Evolutionary conservation across 2,329 filamentous ascomycete species (phyloP), one percentile per base, ranked within the genome.

Genomic region (Septoria linicola): DNA sequence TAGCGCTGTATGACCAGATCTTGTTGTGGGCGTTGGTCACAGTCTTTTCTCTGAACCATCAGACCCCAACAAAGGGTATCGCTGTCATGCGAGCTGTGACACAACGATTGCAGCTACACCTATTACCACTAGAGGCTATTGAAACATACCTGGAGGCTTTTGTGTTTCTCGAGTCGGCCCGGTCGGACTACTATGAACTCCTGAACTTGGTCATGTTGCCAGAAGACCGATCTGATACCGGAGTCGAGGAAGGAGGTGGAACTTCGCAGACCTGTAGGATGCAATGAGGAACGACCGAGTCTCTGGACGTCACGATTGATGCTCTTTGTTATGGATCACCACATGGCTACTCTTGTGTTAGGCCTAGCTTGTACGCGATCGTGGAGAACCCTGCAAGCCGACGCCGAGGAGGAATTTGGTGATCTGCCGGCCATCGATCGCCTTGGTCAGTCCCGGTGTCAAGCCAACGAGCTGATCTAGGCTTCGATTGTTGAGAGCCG

Each of bases 1-100:
- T 49, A 16, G 43, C 37, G 11, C 16, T 54, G 32, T 57, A 52
- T 21, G 44, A 54, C 25, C 48, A 50, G 14, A 20, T 52, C 30
- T 32, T 57, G 6, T 32, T 54, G 2, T 57, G 55, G 51, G 51
- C 51, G 7, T 47, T 57, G 16, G 42, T 57, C 13, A 57, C 55
- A 13, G 36, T 57, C 13, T 51, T 50, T 14, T 40, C 55, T 2
- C 36, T 57, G 23, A 53, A 42, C 36, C 35, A 40, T 11, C 41
- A 42, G 21, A 34, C 39, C n/a, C 44, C 44, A 7, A 31, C 43
- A 3, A 39, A 48, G 10, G 51, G 45, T n/a, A 27, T 57, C 10
- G 51, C 43, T 3, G 25, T 49, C 36, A 35, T 54, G 10, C 27
- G 44, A 13, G 34, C 31, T 1, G 16, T 49, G 10, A 34, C 31